phyloP scores from a whole-genome alignment of 1,284 basidiomycete species.

The Moesziomyces aphidis region DNA sequence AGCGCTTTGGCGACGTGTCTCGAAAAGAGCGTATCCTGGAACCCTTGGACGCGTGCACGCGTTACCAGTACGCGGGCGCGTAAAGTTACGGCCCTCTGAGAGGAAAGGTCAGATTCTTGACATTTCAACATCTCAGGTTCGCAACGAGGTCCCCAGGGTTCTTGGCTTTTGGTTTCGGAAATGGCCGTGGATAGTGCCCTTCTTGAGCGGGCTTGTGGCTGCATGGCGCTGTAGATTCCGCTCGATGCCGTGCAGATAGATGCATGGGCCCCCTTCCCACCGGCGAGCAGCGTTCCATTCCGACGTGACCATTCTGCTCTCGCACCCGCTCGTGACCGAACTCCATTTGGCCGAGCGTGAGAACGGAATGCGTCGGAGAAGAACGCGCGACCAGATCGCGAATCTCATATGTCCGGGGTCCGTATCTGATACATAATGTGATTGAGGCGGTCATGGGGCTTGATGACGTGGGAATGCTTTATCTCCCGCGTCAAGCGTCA shows the following conservation, averaged over 20 bases:
- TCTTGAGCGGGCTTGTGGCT: too few relatives aligned
- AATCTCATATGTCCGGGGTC: too few relatives aligned
- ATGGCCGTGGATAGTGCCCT: not conserved
- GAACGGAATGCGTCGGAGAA: not conserved
- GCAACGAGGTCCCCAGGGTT: conserved; percentile 4
- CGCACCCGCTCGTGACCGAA: not conserved
- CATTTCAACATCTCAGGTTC: conserved; percentile 28
- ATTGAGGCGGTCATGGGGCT: too few relatives aligned
- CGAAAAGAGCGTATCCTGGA: too few relatives aligned
- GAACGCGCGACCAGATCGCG: too few relatives aligned
- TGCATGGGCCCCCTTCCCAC: conserved; percentile 1
- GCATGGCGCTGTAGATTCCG: conserved; percentile 1
- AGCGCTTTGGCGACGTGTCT: too few relatives aligned
- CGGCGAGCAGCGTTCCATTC: not conserved
- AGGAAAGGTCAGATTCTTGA: not conserved
- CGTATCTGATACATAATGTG: too few relatives aligned
- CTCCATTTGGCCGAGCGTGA: not conserved
- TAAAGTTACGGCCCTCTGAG: too few relatives aligned
- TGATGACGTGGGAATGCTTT: too few relatives aligned
- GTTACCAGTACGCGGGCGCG: too few relatives aligned
- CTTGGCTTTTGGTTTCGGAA: not conserved
- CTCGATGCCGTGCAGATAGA: conserved; percentile 10
- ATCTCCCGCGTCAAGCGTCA: too few relatives aligned
- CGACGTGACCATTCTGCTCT: not conserved
- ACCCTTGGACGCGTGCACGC: too few relatives aligned